Conservation (phyloP, 2,329 filamentous ascomycete genomes). For the Leptographium flavum region DNA sequence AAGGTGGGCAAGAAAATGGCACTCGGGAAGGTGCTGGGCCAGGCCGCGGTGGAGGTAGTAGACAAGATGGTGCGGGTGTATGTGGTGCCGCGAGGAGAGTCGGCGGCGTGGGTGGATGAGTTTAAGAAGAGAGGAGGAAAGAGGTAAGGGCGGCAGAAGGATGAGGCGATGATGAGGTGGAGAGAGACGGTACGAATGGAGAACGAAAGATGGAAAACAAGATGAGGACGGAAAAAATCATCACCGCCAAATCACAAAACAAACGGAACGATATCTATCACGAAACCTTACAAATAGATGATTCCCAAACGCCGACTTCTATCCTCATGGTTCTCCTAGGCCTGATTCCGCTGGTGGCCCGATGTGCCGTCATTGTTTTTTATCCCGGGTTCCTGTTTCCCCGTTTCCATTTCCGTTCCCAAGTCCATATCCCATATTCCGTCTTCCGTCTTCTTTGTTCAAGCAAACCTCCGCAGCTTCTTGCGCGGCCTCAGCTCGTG, state of each 20-base stretch:
- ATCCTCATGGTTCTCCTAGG: no score
- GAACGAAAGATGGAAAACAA: no score
- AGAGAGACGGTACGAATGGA: no score
- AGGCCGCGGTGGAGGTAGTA: conserved; percentile 69
- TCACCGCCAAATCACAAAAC: no score
- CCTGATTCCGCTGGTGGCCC: no score
- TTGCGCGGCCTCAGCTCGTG: conserved; percentile 2
- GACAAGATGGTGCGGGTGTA: conserved; percentile 76
- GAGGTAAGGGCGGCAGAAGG: not conserved
- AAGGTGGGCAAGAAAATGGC: conserved; percentile 80
- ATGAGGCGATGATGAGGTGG: not conserved
- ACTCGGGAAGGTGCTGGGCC: conserved; percentile 56
- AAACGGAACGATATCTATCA: no score
- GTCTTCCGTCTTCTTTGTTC: not conserved
- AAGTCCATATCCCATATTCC: not conserved
- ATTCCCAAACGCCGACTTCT: no score
- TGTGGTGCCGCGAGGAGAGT: conserved; percentile 59
- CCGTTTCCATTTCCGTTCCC: no score
- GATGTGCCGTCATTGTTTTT: no score
- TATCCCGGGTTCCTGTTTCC: no score
- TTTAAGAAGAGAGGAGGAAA: conserved; percentile 53
- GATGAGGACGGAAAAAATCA: no score
- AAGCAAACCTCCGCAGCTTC: not conserved
- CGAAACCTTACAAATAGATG: no score
- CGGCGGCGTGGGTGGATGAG: conserved; percentile 64